Evolutionary conservation across 352 stramenopile genomes (phyloP), one percentile per base, ranked within the genome.

Genomic region (Pythium aquatile): DNA sequence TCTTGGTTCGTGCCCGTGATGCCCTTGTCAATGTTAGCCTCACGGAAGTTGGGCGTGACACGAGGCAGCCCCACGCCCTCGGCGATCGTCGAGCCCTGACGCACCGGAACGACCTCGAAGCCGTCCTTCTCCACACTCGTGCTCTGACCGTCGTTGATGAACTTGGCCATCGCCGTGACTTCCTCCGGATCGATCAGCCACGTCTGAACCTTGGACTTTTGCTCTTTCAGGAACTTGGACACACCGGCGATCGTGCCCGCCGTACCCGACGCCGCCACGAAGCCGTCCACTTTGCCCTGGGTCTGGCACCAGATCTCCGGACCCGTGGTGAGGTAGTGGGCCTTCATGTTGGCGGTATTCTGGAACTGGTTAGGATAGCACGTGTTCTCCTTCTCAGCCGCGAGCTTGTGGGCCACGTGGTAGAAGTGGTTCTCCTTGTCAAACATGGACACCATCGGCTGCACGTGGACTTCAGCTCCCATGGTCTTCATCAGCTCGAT

Each of bases 31-130:
- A 98, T 75, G 28, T 96, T 72, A 1, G 78, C 85, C 8, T 93
- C 80, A 61, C 94, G 91, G 48, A 96, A 88, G 77, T 98, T 98
- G 28, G 88, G 85, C 13, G 93, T 97, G 57, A 98, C 87, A 26
- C 96, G 97, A 29, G 90, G 80, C 5, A 97, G 84, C 8, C 91
- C 96, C 49, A 99, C 95, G 26, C 96, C 96, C 76, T 99, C 94
- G 46, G 97, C 97, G 54, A 94, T 98, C 72, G 88, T 98, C 69
- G 58, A 84, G 58, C 74, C 93, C 49, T 85, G 79, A 0, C 84
- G 82, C 32, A 88, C 88, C 0, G 77, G 87, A 2, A 98, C 75
- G n/a, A 98, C 78, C 32, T 96, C 83, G 17, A 92, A 97, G 35
- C 96, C 93, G 26, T 87, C 77, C 70, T 98, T 92, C 52, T 97